Percentiles rank a stretch among this genome's conserved stretches.
phyloP scores from a whole-genome alignment of 208 protist genomes.

The Trypanosomatidae sp. region DNA sequence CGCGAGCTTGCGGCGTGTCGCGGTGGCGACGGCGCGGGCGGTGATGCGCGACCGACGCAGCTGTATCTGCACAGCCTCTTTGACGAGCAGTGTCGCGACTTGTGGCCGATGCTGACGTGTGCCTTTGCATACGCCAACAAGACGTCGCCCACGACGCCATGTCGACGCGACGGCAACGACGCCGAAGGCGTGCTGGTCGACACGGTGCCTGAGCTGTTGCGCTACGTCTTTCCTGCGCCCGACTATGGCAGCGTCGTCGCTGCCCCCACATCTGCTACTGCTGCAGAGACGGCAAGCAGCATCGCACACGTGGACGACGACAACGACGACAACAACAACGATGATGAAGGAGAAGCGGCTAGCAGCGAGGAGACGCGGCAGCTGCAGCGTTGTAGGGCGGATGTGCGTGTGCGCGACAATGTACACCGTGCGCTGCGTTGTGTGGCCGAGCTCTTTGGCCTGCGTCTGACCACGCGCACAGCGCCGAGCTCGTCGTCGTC shows the following conservation, averaged over 20 bases:
- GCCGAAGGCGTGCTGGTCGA: background rate
- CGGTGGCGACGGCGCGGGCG: too few species aligned
- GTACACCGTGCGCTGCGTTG: conserved; percentile 36
- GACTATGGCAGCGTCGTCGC: too few species aligned
- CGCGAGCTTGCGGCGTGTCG: too few species aligned
- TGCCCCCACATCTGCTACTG: too few species aligned
- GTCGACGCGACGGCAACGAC: background rate
- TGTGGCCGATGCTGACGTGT: conserved; percentile 41
- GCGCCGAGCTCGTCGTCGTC: too few species aligned
- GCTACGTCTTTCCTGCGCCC: conserved; percentile 17
- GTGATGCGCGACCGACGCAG: background rate
- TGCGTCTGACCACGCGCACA: too few species aligned
- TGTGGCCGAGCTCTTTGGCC: conserved; percentile 64
- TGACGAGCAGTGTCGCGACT: conserved; percentile 45
- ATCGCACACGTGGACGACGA: background rate
- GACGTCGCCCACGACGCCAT: background rate
- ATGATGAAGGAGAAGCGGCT: background rate
- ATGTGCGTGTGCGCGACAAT: conserved; percentile 11
- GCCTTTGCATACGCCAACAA: conserved; percentile 12
- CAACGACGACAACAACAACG: background rate
- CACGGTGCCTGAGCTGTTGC: conserved; percentile 11
- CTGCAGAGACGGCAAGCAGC: too few species aligned
- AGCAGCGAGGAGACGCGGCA: conserved; percentile 6
- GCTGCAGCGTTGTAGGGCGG: conserved; percentile 12
- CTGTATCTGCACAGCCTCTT: conserved; percentile 25